These are phyloP conservation scores for Stevia rebaudiana DNA, from an alignment of 140 eudicot genomes.

Conservation along the genomic window DNA sequence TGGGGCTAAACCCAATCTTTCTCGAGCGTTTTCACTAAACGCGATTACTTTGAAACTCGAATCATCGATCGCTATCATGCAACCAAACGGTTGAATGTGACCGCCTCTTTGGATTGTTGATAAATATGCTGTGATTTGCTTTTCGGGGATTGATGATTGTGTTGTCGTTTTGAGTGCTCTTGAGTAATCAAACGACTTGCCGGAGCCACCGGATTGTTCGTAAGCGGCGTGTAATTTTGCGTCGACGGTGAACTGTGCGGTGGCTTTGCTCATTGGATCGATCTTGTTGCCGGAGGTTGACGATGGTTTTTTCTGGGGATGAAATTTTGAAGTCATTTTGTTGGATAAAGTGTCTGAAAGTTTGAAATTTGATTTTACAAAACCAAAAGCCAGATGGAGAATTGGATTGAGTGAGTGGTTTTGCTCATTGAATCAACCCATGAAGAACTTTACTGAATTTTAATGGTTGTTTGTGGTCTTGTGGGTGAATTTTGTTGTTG, in stretches of 20 bases:
- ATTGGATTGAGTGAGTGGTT: too few species aligned
- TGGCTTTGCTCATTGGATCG: conserved; percentile 57
- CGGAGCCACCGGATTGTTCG: conserved; percentile 64
- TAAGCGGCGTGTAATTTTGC: conserved; percentile 75
- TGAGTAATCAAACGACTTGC: conserved; percentile 72
- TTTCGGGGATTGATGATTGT: conserved; percentile 47
- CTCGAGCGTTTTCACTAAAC: conserved; percentile 68
- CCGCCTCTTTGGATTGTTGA: conserved; percentile 86
- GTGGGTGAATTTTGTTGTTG: conserved; percentile 14
- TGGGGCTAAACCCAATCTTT: conserved; percentile 54
- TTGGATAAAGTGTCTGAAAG: neutral
- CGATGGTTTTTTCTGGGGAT: conserved; percentile 12
- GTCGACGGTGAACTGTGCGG: conserved; percentile 65
- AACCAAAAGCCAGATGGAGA: neutral
- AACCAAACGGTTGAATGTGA: conserved; percentile 81
- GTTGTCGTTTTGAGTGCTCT: conserved; percentile 50
- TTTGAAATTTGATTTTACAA: neutral
- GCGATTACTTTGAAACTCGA: conserved; percentile 50
- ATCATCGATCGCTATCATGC: conserved; percentile 67
- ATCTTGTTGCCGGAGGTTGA: conserved; percentile 18
- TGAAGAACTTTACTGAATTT: conserved; percentile 9
- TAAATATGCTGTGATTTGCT: conserved; percentile 65
- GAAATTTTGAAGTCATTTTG: conserved; percentile 27
- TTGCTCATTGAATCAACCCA: conserved; percentile 1
- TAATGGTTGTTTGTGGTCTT: conserved; percentile 12